phyloP scores from a whole-genome alignment of 2,329 filamentous ascomycete genomes.

The Emmonsiellopsis sp. region DNA sequence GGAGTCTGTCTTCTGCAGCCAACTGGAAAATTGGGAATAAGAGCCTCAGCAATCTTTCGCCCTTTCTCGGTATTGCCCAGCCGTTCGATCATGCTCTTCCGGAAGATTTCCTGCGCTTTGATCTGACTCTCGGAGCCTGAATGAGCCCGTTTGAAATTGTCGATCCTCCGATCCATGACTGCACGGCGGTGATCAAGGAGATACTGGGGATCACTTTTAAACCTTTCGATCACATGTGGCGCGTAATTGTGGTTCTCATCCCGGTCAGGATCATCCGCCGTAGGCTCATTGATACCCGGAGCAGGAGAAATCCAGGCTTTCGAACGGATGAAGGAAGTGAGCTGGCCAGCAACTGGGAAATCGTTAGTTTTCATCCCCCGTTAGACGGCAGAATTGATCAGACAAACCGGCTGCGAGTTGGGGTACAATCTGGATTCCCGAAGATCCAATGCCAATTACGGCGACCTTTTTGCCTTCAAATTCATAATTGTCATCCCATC shows the following conservation, averaged over 20 bases:
- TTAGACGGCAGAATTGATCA: not conserved
- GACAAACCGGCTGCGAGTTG: not conserved
- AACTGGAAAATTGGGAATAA: conserved; percentile 25
- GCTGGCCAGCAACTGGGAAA: not conserved
- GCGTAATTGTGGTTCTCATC: not conserved
- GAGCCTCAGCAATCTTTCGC: conserved; percentile 4
- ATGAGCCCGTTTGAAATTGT: not conserved
- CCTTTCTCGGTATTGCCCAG: conserved; percentile 1
- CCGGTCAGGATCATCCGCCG: not conserved
- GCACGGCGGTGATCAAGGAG: not conserved
- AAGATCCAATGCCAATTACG: conserved; percentile 16
- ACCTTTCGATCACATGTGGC: not conserved
- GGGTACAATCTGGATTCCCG: conserved; percentile 15
- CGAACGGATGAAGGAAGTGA: not conserved
- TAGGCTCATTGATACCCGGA: conserved; percentile 5
- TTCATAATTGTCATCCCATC: conserved; percentile 21
- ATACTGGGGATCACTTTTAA: not conserved
- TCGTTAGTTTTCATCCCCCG: too few species aligned
- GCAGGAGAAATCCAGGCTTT: not conserved
- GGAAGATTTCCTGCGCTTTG: not conserved
- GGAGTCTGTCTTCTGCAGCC: conserved; percentile 30
- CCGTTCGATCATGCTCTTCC: conserved; percentile 2
- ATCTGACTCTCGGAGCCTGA: not conserved
- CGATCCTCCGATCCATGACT: not conserved
- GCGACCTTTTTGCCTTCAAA: conserved; percentile 13